These are phyloP conservation scores for Taiozyma sp. DNA, from an alignment of 1,139 yeast species.

Conservation along the genomic window DNA sequence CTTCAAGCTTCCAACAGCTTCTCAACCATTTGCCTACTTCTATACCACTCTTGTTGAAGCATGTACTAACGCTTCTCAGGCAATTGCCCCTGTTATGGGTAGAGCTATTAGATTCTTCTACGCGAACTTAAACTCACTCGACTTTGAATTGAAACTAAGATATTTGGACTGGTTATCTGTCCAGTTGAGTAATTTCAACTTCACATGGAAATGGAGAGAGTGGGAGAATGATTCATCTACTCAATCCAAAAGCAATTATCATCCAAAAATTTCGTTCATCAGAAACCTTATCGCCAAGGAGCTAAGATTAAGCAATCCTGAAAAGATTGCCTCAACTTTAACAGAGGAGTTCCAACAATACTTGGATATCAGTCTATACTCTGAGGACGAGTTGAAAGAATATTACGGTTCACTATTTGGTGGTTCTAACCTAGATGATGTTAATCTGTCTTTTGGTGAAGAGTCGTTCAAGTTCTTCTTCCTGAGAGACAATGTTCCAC, in stretches of 20 bases:
- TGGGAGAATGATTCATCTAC: slow-evolving; percentile 64
- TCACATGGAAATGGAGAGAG: slow-evolving; percentile 98
- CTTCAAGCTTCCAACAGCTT: slow-evolving; percentile 65
- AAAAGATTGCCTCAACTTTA: slow-evolving; percentile 69
- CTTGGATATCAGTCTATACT: slow-evolving; percentile 47
- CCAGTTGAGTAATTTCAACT: slow-evolving; percentile 90
- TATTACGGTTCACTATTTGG: slow-evolving; percentile 32
- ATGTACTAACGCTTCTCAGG: slow-evolving; percentile 81
- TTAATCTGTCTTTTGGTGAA: slow-evolving; percentile 23
- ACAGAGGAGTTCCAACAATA: slow-evolving; percentile 69
- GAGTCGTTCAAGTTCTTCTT: slow-evolving; percentile 29
- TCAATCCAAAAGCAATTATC: slow-evolving; percentile 38
- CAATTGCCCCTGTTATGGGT: slow-evolving; percentile 94
- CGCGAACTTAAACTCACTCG: slow-evolving; percentile 60
- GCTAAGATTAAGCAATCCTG: slow-evolving; percentile 65
- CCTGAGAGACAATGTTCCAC: slow-evolving; percentile 29
- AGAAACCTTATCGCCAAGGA: slow-evolving; percentile 81
- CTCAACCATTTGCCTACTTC: slow-evolving; percentile 72
- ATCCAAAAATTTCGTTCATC: slow-evolving; percentile 74
- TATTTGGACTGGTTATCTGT: slow-evolving; percentile 91
- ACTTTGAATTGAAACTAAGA: slow-evolving; percentile 69
- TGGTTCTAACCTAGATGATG: slow-evolving; percentile 16
- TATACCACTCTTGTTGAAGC: slow-evolving; percentile 86
- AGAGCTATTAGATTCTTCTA: slow-evolving; percentile 87
- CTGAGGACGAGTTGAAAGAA: slow-evolving; percentile 29